A percentile compares a stretch with the other conserved stretches of the same genome.
phyloP scores from a whole-genome alignment of 768 basidiomycete genomes.

The Chalciporus sphaerocephalus region DNA sequence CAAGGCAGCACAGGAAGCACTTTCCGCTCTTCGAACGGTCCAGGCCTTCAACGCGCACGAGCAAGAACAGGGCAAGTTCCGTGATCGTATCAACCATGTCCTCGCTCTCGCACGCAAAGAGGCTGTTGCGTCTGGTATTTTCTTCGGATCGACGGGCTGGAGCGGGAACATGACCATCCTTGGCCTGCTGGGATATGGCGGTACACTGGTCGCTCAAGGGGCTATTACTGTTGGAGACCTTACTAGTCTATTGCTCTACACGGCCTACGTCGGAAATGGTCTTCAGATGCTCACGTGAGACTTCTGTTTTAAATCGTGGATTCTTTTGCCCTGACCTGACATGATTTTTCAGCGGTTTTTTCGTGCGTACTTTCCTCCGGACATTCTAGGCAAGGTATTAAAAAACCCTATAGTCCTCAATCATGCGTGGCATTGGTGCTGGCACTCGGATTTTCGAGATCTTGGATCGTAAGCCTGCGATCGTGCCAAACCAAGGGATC shows the following conservation, averaged over 20 bases:
- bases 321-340: constrained; percentile 1
- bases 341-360: constrained; percentile 31
- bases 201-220: constrained; percentile 83
- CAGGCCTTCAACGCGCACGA: constrained; percentile 86
- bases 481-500: constrained; percentile 61
- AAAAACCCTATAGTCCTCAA: constrained; percentile 57
- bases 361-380: constrained; percentile 29
- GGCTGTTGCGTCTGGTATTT: constrained; percentile 85
- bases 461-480: constrained; percentile 72
- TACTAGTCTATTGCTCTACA: constrained; percentile 86
- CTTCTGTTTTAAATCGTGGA: neutral
- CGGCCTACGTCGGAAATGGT: constrained; percentile 81
- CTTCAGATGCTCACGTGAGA: constrained; percentile 74
- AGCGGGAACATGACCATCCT: constrained; percentile 91
- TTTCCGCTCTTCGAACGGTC: constrained; percentile 81
- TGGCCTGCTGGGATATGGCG: constrained; percentile 88
- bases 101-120: constrained; percentile 79
- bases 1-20: constrained; percentile 81
- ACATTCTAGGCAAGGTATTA: neutral
- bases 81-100: constrained; percentile 57
- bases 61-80: constrained; percentile 76
- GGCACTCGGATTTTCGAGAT: constrained; percentile 93
- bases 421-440: constrained; percentile 96
- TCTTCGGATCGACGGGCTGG: constrained; percentile 89
- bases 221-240: constrained; percentile 90